Conservation (phyloP, 2,329 filamentous ascomycete genomes). For the Drechslerella coelobrocha region DNA sequence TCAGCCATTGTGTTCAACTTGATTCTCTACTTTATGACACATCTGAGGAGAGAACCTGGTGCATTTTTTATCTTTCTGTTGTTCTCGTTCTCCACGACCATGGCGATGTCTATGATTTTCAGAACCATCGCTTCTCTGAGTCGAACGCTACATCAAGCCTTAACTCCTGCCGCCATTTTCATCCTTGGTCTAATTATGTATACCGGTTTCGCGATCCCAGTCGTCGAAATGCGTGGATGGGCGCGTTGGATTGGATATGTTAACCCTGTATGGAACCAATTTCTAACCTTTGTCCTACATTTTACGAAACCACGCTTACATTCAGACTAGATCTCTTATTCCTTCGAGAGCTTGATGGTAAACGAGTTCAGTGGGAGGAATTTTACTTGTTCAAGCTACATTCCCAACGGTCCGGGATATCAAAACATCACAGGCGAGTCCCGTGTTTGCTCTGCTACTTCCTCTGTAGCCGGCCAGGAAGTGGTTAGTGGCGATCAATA, state of each 20-base stretch:
- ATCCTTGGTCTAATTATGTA: conserved; percentile 72
- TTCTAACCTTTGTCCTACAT: background rate
- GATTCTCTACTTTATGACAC: conserved; percentile 84
- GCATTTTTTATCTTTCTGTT: conserved; percentile 87
- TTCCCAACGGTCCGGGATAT: conserved; percentile 63
- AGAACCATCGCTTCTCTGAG: conserved; percentile 78
- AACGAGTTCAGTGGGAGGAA: conserved; percentile 77
- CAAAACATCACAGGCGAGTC: conserved; percentile 54
- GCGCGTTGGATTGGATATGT: conserved; percentile 83
- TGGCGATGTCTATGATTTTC: conserved; percentile 86
- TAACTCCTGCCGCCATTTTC: conserved; percentile 67
- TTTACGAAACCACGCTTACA: background rate
- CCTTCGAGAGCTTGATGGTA: conserved; percentile 79
- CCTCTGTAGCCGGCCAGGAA: conserved; percentile 64
- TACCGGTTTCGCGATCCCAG: conserved; percentile 66
- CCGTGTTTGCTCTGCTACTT: conserved; percentile 67
- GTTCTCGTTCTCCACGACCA: conserved; percentile 73
- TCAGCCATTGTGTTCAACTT: conserved; percentile 80
- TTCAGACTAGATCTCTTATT: conserved; percentile 62
- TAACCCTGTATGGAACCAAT: conserved; percentile 67
- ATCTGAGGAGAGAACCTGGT: conserved; percentile 74
- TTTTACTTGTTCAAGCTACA: conserved; percentile 66
- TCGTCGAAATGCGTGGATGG: conserved; percentile 77
- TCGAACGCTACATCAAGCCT: conserved; percentile 69
- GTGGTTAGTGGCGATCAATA: conserved; percentile 68